Evolutionary conservation across 257 asterid genomes (phyloP), one percentile per base, ranked within the genome.

Genomic region (Capsicum rhomboideum): DNA sequence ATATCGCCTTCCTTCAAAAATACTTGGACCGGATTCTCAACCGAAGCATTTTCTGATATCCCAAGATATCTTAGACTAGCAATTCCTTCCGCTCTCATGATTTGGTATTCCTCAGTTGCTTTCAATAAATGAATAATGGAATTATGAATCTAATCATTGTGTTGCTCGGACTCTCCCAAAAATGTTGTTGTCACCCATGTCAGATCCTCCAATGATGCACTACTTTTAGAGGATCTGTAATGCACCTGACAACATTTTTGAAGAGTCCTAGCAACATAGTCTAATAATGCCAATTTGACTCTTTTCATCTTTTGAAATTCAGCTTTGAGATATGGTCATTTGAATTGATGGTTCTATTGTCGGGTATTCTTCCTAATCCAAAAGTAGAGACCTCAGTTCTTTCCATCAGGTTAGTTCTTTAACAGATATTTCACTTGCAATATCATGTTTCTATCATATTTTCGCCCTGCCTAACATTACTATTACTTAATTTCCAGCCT

Each of bases 241-340:
- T n/a, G n/a, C n/a, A n/a, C n/a, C n/a, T n/a, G n/a, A n/a, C n/a
- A n/a, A n/a, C n/a, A n/a, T n/a, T n/a, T n/a, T n/a, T 55, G 67
- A 59, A 21, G 67, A 59, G 16, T 59, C 8, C 0, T 31, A 59
- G 31, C 31, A 59, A 10, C 67, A 11, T 21, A 23, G 66, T 58
- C 29, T 1, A n/a, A 29, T 28, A 29, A 66, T 28, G 50, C 21
- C 77, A 0, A 21, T 6, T 23, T 75, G 59, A 75, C 59, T 46
- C 23, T 75, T 23, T 75, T 0, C 37, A 7, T 23, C 0, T 75
- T 46, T 23, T 46, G 61, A 46, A 72, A 42, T 23, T 23, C 92
- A 93, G 95, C 86, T 88, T 90, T 90, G 97, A 93, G 91, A 89
- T 88, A 21, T 92, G 97, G 97, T 93, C 97, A 1, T 93, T 92